Evolutionary conservation across 2,329 filamentous ascomycete genomes (phyloP).

Genomic region (Epichloe sylvatica): DNA sequence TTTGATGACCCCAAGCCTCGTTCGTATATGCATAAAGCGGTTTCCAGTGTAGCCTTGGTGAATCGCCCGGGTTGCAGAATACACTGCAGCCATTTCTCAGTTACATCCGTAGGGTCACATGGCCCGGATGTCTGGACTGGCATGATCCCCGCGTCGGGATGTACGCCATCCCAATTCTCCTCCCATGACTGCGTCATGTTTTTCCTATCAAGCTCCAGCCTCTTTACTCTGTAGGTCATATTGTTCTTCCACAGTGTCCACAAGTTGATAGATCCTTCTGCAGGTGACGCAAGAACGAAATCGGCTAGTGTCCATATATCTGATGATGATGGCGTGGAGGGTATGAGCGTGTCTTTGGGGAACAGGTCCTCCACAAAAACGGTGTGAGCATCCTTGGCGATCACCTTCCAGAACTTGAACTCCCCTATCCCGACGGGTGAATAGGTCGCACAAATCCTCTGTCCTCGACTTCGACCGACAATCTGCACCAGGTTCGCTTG

Average conservation of each 20-base stretch:
- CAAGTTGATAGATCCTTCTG: slow-evolving; percentile 42
- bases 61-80: slow-evolving; percentile 77
- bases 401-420: slow-evolving; percentile 86
- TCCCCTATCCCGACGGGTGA: slow-evolving; percentile 75
- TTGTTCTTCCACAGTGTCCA: slow-evolving; percentile 83
- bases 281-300: slow-evolving; percentile 48
- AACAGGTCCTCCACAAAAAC: slow-evolving; percentile 60
- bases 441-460: slow-evolving; percentile 58
- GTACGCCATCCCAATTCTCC: slow-evolving; percentile 56
- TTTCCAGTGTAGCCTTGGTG: slow-evolving; percentile 64
- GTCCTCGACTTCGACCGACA: slow-evolving; percentile 41
- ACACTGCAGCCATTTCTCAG: slow-evolving; percentile 75
- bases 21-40: slow-evolving; percentile 70
- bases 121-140: slow-evolving; percentile 44
- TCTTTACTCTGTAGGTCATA: slow-evolving; percentile 60
- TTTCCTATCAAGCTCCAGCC: slow-evolving; percentile 56
- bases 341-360: slow-evolving; percentile 43
- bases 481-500: slow-evolving; percentile 66
- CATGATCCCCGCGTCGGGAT: slow-evolving; percentile 42
- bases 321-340: slow-evolving; percentile 54
- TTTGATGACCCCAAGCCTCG: slow-evolving; percentile 34
- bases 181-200: slow-evolving; percentile 49
- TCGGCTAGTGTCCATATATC: slow-evolving; percentile 71
- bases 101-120: slow-evolving; percentile 53
- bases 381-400: slow-evolving; percentile 48